Conservation (phyloP, 2,329 filamentous ascomycete species). For the Bipolaris victoriae region DNA sequence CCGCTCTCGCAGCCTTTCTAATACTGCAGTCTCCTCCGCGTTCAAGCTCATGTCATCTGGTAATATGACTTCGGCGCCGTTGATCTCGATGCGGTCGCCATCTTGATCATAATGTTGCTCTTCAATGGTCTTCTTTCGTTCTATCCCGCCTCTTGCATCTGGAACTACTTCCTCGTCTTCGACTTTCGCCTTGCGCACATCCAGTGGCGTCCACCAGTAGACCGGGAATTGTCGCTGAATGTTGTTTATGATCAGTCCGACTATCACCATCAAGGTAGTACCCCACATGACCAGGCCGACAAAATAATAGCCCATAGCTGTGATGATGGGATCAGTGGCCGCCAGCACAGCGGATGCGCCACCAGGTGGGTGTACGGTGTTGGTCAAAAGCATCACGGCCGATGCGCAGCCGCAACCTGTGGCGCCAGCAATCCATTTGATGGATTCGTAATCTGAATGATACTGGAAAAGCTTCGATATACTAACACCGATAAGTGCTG, state of each 20-base stretch:
- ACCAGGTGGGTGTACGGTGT: constrained; percentile 58
- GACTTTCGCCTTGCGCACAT: constrained; percentile 37
- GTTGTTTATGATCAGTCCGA: constrained; percentile 55
- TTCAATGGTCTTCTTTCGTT: constrained; percentile 25
- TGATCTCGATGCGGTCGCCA: constrained; percentile 39
- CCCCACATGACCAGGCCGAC: constrained; percentile 53
- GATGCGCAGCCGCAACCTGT: constrained; percentile 53
- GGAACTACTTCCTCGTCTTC: constrained; percentile 34
- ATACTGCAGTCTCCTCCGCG: constrained; percentile 42
- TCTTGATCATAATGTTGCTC: constrained; percentile 24
- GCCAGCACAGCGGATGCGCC: constrained; percentile 58
- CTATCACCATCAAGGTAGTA: constrained; percentile 50
- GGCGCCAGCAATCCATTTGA: constrained; percentile 55
- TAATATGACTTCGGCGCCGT: constrained; percentile 37
- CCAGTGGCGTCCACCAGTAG: constrained; percentile 57
- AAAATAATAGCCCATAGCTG: constrained; percentile 55
- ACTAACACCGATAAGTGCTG: constrained; percentile 53
- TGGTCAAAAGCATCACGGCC: constrained; percentile 55
- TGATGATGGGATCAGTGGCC: constrained; percentile 49
- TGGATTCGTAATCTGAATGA: constrained; percentile 44
- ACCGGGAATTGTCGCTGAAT: constrained; percentile 55
- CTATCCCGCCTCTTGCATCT: constrained; percentile 27
- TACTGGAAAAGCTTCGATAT: constrained; percentile 55
- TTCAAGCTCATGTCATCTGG: constrained; percentile 47
- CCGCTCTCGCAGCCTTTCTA: constrained; percentile 45